phyloP scores from a whole-genome alignment of 2,329 filamentous ascomycete species.

The Aspergillaceae sp. region DNA sequence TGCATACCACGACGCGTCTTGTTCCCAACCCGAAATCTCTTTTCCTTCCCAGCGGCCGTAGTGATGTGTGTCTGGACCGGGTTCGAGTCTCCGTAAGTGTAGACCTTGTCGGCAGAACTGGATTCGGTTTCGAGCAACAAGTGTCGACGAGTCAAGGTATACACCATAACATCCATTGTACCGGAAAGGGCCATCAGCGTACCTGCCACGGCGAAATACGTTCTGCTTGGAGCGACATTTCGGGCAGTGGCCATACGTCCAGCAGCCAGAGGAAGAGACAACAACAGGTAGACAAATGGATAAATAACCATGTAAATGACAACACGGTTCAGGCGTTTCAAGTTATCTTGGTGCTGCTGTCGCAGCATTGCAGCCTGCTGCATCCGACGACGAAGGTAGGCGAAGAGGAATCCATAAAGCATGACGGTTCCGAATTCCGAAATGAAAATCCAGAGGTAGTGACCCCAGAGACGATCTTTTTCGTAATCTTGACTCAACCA shows the following conservation, averaged over 20 bases:
- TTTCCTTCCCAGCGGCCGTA: conserved; percentile 9
- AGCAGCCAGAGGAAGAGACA: conserved; percentile 55
- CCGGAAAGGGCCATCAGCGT: conserved; percentile 50
- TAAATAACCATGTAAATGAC: conserved; percentile 40
- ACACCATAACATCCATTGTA: conserved; percentile 50
- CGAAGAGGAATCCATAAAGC: conserved; percentile 42
- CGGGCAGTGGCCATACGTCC: conserved; percentile 34
- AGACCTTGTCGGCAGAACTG: conserved; percentile 16
- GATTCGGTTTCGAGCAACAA: conserved; percentile 44
- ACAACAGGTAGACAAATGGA: conserved; percentile 46
- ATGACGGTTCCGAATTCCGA: conserved; percentile 44
- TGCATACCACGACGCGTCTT: conserved; percentile 15
- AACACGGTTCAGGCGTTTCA: conserved; percentile 31
- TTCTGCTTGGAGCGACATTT: conserved; percentile 24
- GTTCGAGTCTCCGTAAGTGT: conserved; percentile 22
- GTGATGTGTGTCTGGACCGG: conserved; percentile 21
- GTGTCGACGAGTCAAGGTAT: conserved; percentile 48
- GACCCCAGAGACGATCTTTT: conserved; percentile 41
- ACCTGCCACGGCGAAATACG: conserved; percentile 44
- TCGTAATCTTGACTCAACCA: conserved; percentile 41
- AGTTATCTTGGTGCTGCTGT: conserved; percentile 23
- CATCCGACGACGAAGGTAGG: conserved; percentile 40
- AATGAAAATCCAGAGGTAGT: conserved; percentile 49
- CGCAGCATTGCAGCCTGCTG: conserved; percentile 23
- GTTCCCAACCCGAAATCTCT: conserved; percentile 10